Conservation (phyloP, 371 early-diverging fungal genomes). For the Blakeslea trispora region DNA sequence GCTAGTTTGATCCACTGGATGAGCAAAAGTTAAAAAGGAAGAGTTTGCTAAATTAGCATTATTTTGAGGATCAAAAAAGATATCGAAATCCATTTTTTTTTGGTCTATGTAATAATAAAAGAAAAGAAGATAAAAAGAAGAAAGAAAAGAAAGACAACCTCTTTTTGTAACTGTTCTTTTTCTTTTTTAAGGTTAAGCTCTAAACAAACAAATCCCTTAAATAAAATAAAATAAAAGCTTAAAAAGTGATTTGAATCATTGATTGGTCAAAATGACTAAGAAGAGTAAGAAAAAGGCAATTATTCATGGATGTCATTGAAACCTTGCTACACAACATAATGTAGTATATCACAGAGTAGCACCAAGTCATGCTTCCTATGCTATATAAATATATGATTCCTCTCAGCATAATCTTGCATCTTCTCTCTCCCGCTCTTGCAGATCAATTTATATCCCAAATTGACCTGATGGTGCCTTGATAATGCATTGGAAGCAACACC, state of each 20-base stretch:
- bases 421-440: no score
- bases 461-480: no score
- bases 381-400: no score
- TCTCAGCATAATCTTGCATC: no score
- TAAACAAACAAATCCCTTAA: neutral
- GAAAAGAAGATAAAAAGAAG: neutral
- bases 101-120: no score
- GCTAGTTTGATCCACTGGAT: neutral
- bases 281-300: constrained; percentile 1
- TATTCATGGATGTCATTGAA: no score
- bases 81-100: neutral
- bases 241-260: neutral
- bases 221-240: neutral
- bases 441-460: no score
- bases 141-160: neutral
- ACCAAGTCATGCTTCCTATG: no score
- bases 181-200: neutral
- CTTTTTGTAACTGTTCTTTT: neutral
- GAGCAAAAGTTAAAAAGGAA: neutral
- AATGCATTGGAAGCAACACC: no score
- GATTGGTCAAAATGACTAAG: neutral
- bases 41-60: neutral
- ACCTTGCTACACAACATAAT: no score
- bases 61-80: neutral
- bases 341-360: no score